Conservation (phyloP, 495 filamentous ascomycete genomes). For the Penicillium chermesinum region DNA sequence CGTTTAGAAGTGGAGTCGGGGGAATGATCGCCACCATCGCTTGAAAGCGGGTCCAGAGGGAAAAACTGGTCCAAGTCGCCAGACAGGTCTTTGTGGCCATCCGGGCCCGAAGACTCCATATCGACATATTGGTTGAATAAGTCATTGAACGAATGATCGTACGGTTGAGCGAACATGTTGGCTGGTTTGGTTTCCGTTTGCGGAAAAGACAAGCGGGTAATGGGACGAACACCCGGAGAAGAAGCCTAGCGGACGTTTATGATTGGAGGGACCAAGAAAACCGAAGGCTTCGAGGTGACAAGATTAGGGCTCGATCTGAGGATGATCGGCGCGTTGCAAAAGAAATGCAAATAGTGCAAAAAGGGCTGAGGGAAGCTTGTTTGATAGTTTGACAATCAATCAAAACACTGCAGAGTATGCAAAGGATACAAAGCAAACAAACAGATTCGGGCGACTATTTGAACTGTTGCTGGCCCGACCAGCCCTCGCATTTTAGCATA, state of each 20-base stretch:
- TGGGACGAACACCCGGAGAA: conserved; percentile 15
- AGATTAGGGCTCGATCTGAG: conserved; percentile 12
- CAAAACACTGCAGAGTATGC: conserved; percentile 46
- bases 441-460: conserved; percentile 42
- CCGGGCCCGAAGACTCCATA: conserved; percentile 36
- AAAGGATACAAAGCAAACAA: conserved; percentile 50
- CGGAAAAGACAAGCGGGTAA: conserved; percentile 29
- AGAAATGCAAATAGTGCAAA: conserved; percentile 9
- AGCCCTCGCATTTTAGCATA: conserved; percentile 37
- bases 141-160: conserved; percentile 49
- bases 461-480: conserved; percentile 30
- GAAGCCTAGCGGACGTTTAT: conserved; percentile 27
- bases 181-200: conserved; percentile 41
- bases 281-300: conserved; percentile 3
- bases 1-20: conserved; percentile 35
- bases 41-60: conserved; percentile 37
- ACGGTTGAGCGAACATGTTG: conserved; percentile 45
- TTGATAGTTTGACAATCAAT: conserved; percentile 28
- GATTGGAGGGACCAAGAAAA: conserved; percentile 14
- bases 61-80: conserved; percentile 44
- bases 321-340: conserved; percentile 7
- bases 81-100: conserved; percentile 42
- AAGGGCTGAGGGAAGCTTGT: conserved; percentile 1
- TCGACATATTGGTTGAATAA: conserved; percentile 51
- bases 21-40: conserved; percentile 44